phyloP scores from a whole-genome alignment of 257 asterid genomes.

The Forsythia viridissima region DNA sequence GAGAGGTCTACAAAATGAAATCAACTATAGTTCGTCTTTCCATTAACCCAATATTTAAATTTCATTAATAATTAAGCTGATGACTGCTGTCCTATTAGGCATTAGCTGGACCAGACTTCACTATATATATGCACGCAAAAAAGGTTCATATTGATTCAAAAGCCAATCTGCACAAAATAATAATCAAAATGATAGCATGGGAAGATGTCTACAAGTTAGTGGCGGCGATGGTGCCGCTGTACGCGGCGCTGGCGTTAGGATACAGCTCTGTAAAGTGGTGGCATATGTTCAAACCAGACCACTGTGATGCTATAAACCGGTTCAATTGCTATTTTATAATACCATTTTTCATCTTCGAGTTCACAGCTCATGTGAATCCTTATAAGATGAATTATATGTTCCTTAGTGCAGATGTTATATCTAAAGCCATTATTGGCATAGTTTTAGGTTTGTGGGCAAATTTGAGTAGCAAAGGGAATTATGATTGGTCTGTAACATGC shows the following conservation, averaged over 20 bases:
- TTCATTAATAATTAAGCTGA: too few species aligned
- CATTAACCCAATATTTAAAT: too few species aligned
- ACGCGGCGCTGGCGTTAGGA: slow-evolving; percentile 58
- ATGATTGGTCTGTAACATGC: slow-evolving; percentile 62
- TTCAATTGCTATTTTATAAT: slow-evolving; percentile 65
- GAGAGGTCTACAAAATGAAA: too few species aligned
- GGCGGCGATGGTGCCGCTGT: slow-evolving; percentile 54
- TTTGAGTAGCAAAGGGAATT: slow-evolving; percentile 30
- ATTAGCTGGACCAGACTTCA: neutral
- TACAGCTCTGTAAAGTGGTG: slow-evolving; percentile 68
- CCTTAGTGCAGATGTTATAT: slow-evolving; percentile 54
- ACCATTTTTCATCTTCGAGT: slow-evolving; percentile 71
- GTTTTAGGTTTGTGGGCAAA: slow-evolving; percentile 56
- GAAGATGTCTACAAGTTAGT: slow-evolving; percentile 61
- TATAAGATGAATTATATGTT: slow-evolving; percentile 64
- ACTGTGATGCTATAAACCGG: slow-evolving; percentile 73
- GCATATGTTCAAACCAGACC: slow-evolving; percentile 66
- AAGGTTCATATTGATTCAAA: neutral
- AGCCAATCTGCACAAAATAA: neutral
- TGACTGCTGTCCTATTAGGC: too few species aligned
- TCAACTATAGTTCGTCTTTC: too few species aligned
- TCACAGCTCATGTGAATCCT: slow-evolving; percentile 57
- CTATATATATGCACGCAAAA: neutral
- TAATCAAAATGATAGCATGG: slow-evolving; percentile 41
- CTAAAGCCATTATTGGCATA: slow-evolving; percentile 41